Evolutionary conservation across 495 filamentous ascomycete genomes (phyloP).

Genomic region (Friedmanniomyces simplex): DNA sequence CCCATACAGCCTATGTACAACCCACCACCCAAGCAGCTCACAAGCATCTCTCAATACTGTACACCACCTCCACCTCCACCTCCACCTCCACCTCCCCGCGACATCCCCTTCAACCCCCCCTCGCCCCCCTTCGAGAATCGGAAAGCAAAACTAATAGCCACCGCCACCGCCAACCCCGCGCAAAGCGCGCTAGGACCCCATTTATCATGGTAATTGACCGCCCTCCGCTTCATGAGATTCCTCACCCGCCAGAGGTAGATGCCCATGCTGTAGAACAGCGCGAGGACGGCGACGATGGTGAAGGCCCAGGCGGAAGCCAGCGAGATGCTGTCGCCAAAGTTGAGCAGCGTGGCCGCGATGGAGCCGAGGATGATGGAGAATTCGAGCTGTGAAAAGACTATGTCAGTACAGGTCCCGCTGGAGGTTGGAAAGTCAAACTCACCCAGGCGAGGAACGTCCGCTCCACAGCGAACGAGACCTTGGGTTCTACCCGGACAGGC

Average conservation of each 20-base stretch:
- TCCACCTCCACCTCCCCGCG: background rate
- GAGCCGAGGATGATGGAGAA: conserved; percentile 88
- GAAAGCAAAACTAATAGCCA: conserved; percentile 68
- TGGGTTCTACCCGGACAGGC: conserved; percentile 89
- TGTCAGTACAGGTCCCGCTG: background rate
- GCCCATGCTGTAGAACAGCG: conserved; percentile 66
- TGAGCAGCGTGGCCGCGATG: conserved; percentile 83
- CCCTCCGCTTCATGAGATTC: conserved; percentile 68
- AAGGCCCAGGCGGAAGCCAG: conserved; percentile 63
- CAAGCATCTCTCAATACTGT: background rate
- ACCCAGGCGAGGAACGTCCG: conserved; percentile 92
- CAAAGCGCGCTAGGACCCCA: conserved; percentile 80
- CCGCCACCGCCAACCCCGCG: conserved; percentile 55
- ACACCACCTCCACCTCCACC: background rate
- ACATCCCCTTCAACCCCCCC: conserved; percentile 26
- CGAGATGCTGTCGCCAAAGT: conserved; percentile 56
- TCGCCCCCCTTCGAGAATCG: conserved; percentile 34
- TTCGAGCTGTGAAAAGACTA: conserved; percentile 50
- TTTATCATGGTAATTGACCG: conserved; percentile 82
- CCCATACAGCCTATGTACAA: background rate
- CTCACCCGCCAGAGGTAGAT: conserved; percentile 81
- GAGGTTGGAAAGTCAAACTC: conserved; percentile 22
- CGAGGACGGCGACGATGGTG: conserved; percentile 64
- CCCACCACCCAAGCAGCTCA: too few relatives aligned
- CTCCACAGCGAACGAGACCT: conserved; percentile 94